Evolutionary conservation across 2,329 filamentous ascomycete genomes (phyloP).

Genomic region (Bipolaris gigantea): DNA sequence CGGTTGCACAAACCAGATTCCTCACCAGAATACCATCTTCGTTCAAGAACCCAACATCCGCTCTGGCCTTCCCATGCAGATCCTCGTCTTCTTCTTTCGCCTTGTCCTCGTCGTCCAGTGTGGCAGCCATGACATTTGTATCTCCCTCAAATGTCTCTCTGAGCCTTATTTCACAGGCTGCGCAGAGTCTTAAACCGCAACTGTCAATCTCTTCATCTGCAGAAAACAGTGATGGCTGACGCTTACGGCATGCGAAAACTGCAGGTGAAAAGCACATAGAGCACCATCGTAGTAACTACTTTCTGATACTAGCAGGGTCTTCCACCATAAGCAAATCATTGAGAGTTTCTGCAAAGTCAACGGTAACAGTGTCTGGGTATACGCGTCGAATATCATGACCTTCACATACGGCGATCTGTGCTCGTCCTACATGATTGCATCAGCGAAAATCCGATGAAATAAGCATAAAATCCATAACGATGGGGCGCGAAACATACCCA

Average conservation of each 20-base stretch:
- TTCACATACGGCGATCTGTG: slow-evolving; percentile 29
- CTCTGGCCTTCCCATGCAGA: slow-evolving; percentile 13
- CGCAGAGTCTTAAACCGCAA: slow-evolving; percentile 35
- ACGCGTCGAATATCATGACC: slow-evolving; percentile 20
- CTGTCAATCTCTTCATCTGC: slow-evolving; percentile 19
- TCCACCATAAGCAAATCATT: slow-evolving; percentile 17
- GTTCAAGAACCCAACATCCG: slow-evolving; percentile 35
- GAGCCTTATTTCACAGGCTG: slow-evolving; percentile 18
- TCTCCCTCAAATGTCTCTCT: slow-evolving; percentile 13
- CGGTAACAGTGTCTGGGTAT: not conserved
- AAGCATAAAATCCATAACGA: too few relatives aligned
- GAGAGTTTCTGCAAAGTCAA: slow-evolving; percentile 9
- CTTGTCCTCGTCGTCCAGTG: slow-evolving; percentile 25
- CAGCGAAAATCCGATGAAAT: not conserved
- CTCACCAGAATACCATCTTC: slow-evolving; percentile 25
- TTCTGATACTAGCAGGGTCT: slow-evolving; percentile 5
- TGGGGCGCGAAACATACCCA: not conserved
- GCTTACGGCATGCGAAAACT: slow-evolving; percentile 12
- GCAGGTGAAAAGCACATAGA: slow-evolving; percentile 36
- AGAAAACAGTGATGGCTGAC: slow-evolving; percentile 8
- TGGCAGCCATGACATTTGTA: slow-evolving; percentile 14
- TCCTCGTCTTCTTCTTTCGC: slow-evolving; percentile 9
- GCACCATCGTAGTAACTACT: slow-evolving; percentile 34
- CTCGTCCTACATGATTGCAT: slow-evolving; percentile 5
- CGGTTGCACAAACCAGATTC: slow-evolving; percentile 5